Conservation (phyloP, 192 early-diverging fungal species). For the Linderina pennispora region DNA sequence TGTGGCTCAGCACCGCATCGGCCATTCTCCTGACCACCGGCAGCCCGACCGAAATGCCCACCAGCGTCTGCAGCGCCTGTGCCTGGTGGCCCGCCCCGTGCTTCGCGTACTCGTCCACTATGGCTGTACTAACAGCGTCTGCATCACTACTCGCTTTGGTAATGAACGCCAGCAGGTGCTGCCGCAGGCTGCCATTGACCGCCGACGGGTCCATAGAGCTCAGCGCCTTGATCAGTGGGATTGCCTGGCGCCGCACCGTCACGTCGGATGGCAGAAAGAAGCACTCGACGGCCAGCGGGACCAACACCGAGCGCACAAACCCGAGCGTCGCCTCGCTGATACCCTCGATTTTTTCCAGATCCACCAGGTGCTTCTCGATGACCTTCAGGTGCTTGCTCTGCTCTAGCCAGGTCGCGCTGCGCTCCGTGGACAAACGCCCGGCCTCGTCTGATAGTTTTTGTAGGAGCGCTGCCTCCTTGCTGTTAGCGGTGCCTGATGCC, state of each 20-base stretch:
- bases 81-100: conserved; percentile 23
- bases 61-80: conserved; percentile 29
- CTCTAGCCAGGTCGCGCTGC: conserved; percentile 25
- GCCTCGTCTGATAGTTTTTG: neutral
- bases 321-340: conserved; percentile 13
- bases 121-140: conserved; percentile 7
- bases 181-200: conserved; percentile 16
- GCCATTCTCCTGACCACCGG: conserved; percentile 16
- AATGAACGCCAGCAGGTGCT: conserved; percentile 29
- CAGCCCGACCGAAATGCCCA: conserved; percentile 17
- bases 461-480: conserved; percentile 11
- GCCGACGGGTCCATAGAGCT: conserved; percentile 16
- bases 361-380: conserved; percentile 4
- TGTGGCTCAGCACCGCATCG: conserved; percentile 21
- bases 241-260: conserved; percentile 19
- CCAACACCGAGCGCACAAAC: conserved; percentile 22
- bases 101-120: conserved; percentile 11
- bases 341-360: conserved; percentile 4
- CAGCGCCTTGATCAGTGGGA: conserved; percentile 22
- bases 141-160: conserved; percentile 4
- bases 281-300: conserved; percentile 37
- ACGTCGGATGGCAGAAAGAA: conserved; percentile 29
- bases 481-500: neutral
- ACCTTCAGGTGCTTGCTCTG: conserved; percentile 31
- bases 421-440: neutral